Percentiles rank a stretch among this genome's conserved stretches.
phyloP scores from a whole-genome alignment of 768 basidiomycete species.

The Lentinula sp. region DNA sequence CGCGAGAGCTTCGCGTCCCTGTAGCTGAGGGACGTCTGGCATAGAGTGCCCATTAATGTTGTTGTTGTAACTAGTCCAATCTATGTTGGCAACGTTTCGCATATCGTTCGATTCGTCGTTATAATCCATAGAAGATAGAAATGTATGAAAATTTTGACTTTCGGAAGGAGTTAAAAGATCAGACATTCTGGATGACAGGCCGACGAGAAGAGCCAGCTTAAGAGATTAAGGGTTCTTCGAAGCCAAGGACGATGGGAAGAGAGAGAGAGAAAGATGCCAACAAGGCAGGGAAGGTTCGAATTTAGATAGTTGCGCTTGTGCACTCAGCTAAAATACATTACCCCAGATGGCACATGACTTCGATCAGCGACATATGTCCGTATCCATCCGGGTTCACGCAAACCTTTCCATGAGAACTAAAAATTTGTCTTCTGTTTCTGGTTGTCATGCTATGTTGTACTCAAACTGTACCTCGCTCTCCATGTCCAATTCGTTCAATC shows the following conservation, averaged over 20 bases:
- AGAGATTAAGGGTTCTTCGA: neutral
- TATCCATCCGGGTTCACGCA: neutral
- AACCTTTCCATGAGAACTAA: too few relatives aligned
- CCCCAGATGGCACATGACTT: neutral
- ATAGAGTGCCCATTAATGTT: constrained; percentile 36
- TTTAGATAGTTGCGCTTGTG: neutral
- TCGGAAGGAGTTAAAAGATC: constrained; percentile 58
- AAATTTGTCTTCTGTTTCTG: neutral
- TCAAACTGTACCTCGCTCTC: neutral
- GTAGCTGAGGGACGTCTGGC: constrained; percentile 28
- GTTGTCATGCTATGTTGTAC: neutral
- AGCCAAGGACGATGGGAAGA: neutral
- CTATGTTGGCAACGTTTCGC: constrained; percentile 27
- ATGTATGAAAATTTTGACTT: constrained; percentile 62
- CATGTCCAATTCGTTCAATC: neutral
- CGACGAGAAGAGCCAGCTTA: constrained; percentile 7
- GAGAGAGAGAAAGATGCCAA: neutral
- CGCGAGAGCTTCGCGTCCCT: constrained; percentile 58
- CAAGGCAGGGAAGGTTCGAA: neutral
- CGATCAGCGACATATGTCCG: neutral
- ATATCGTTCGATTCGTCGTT: constrained; percentile 26
- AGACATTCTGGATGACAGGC: constrained; percentile 34
- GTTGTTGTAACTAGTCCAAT: constrained; percentile 42
- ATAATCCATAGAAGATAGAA: constrained; percentile 51
- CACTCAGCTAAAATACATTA: neutral